Percentiles rank a stretch among this genome's conserved stretches.
Evolutionary conservation across 805 yeast species (phyloP).

Genomic region (Clavispora asparagi): DNA sequence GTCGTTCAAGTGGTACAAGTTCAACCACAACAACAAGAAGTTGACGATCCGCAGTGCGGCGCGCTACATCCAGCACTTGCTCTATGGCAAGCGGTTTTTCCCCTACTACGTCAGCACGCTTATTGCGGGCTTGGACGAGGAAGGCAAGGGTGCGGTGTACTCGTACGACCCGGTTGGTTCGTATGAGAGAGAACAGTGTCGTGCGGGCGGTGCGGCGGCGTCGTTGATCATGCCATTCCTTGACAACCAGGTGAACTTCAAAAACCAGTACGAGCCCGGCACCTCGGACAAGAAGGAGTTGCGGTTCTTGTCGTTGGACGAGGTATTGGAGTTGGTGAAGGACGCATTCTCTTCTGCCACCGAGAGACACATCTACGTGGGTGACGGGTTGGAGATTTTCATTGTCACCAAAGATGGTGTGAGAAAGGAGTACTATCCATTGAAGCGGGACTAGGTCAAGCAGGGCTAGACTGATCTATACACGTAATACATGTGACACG

Average conservation of each 20-base stretch:
- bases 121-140: slow-evolving; percentile 86
- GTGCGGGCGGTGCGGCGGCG: slow-evolving; percentile 98
- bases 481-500: not conserved
- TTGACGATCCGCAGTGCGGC: slow-evolving; percentile 74
- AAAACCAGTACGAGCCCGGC: slow-evolving; percentile 84
- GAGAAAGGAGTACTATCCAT: slow-evolving; percentile 72
- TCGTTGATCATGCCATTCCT: slow-evolving; percentile 94
- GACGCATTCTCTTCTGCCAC: slow-evolving; percentile 97
- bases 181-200: slow-evolving; percentile 93
- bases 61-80: slow-evolving; percentile 79
- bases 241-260: slow-evolving; percentile 94
- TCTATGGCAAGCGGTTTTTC: slow-evolving; percentile 91
- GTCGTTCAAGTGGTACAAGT: slow-evolving; percentile 86
- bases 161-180: slow-evolving; percentile 98
- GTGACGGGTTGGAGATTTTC: slow-evolving; percentile 89
- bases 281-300: slow-evolving; percentile 54
- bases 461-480: not conserved
- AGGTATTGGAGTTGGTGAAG: slow-evolving; percentile 79
- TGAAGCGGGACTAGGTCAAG: slow-evolving; percentile 71
- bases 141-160: slow-evolving; percentile 91
- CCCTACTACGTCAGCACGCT: slow-evolving; percentile 96
- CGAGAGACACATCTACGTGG: slow-evolving; percentile 97
- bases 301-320: slow-evolving; percentile 69
- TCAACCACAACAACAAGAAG: slow-evolving; percentile 68
- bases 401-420: slow-evolving; percentile 94